Conservation (phyloP, 2,329 filamentous ascomycete species). For the Hirsutella rhossiliensis region DNA sequence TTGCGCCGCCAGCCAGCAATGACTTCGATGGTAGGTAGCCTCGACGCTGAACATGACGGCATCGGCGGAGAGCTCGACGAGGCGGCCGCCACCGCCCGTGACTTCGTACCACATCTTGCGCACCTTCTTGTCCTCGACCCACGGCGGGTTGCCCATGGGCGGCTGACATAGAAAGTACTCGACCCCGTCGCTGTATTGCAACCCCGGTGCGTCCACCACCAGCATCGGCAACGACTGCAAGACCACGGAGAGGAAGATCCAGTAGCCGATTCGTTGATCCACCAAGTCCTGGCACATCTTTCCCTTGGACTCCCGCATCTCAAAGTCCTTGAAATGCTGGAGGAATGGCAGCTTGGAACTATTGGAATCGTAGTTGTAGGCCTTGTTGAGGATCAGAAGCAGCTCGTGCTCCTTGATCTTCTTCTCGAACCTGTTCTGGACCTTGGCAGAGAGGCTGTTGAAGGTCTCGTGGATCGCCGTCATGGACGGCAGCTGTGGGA, state of each 20-base stretch:
- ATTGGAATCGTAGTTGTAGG: constrained; percentile 67
- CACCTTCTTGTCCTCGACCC: constrained; percentile 54
- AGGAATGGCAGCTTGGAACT: constrained; percentile 49
- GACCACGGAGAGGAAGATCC: constrained; percentile 71
- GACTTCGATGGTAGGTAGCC: constrained; percentile 45
- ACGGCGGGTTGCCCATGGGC: constrained; percentile 59
- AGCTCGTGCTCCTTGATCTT: constrained; percentile 72
- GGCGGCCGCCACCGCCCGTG: constrained; percentile 43
- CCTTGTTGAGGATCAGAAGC: constrained; percentile 61
- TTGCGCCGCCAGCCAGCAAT: constrained; percentile 43
- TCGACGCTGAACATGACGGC: constrained; percentile 50
- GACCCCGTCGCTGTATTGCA: constrained; percentile 57
- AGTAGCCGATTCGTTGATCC: constrained; percentile 63
- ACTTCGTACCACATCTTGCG: constrained; percentile 65
- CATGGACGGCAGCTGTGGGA: constrained; percentile 65
- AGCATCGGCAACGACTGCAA: constrained; percentile 69
- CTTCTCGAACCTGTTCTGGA: constrained; percentile 59
- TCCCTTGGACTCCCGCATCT: constrained; percentile 53
- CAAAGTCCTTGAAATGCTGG: constrained; percentile 57
- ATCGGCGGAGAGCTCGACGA: constrained; percentile 47
- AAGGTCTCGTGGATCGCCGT: constrained; percentile 53
- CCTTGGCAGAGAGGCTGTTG: constrained; percentile 53
- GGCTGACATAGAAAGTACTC: constrained; percentile 76
- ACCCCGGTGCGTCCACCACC: constrained; percentile 60
- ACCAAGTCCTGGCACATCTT: constrained; percentile 53